phyloP scores from a whole-genome alignment of 805 yeast species.

The Pichia rugopelliculosa region DNA sequence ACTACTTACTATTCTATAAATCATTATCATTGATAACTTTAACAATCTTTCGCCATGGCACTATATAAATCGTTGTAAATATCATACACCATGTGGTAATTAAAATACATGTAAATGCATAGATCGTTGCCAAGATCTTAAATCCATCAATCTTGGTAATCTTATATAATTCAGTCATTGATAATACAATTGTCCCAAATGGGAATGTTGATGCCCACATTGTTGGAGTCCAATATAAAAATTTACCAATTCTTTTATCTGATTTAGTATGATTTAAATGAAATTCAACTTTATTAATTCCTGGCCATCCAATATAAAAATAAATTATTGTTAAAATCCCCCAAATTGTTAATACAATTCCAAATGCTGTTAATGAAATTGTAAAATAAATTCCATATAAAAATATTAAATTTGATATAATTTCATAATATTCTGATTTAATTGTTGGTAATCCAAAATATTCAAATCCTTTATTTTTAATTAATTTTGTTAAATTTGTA shows the following conservation, averaged over 20 bases:
- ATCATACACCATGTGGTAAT: conserved; percentile 38
- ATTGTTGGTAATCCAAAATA: conserved; percentile 1
- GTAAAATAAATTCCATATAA: conserved; percentile 17
- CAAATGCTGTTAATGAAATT: conserved; percentile 26
- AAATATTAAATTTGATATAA: background rate
- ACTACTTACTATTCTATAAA: too few relatives aligned
- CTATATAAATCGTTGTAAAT: conserved; percentile 26
- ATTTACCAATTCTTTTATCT: background rate
- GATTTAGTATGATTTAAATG: background rate
- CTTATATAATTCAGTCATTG: conserved; percentile 44
- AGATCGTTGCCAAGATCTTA: conserved; percentile 54
- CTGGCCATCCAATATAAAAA: conserved; percentile 15
- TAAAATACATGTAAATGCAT: conserved; percentile 44
- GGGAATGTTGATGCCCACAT: conserved; percentile 93
- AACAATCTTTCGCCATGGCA: conserved; percentile 20
- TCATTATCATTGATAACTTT: background rate
- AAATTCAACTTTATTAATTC: background rate
- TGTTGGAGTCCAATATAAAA: conserved; percentile 35
- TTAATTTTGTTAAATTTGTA: conserved; percentile 14
- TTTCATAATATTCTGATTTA: background rate
- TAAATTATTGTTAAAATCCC: conserved; percentile 8
- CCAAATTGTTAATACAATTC: conserved; percentile 33
- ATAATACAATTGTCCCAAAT: conserved; percentile 69
- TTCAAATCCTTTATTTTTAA: conserved; percentile 3
- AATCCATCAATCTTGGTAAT: conserved; percentile 49